Evolutionary conservation across 1,284 basidiomycete genomes (phyloP).

Genomic region (Ustilago crameri): DNA sequence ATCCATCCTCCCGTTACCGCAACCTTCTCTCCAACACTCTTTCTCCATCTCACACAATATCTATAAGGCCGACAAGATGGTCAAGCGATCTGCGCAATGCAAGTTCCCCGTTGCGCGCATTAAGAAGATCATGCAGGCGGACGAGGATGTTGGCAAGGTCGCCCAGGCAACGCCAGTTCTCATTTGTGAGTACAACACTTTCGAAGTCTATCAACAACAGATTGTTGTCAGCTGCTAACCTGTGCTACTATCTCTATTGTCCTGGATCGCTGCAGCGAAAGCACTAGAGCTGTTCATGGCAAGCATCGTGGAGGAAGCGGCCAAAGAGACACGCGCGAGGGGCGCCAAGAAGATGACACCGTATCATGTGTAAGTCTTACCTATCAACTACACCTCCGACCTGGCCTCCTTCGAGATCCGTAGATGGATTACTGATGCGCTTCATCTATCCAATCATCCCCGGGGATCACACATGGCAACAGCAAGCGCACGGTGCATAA

Average conservation of each 20-base stretch:
- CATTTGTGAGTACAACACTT: conserved; percentile 79
- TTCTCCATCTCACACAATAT: neutral
- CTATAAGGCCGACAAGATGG: conserved; percentile 52
- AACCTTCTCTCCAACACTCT: neutral
- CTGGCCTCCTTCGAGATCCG: no score
- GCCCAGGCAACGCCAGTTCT: conserved; percentile 96
- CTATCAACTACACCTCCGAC: neutral
- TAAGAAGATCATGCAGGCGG: conserved; percentile 99
- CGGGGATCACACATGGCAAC: conserved; percentile 8
- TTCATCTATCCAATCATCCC: no score
- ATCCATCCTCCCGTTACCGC: neutral
- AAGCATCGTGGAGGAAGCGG: conserved; percentile 84
- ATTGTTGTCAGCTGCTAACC: no score
- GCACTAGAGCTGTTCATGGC: conserved; percentile 93
- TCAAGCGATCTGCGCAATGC: conserved; percentile 58
- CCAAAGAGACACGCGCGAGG: conserved; percentile 81
- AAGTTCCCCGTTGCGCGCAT: conserved; percentile 78
- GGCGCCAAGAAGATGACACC: conserved; percentile 91
- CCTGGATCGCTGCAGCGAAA: conserved; percentile 78
- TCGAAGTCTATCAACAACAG: neutral
- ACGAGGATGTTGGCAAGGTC: conserved; percentile 99
- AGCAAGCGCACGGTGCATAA: conserved; percentile 94
- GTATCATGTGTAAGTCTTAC: conserved; percentile 84
- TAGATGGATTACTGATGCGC: no score
- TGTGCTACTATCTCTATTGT: no score